Evolutionary conservation across 352 stramenopile genomes (phyloP), one percentile per base, ranked within the genome.

Genomic region (Globisporangium spinosum): DNA sequence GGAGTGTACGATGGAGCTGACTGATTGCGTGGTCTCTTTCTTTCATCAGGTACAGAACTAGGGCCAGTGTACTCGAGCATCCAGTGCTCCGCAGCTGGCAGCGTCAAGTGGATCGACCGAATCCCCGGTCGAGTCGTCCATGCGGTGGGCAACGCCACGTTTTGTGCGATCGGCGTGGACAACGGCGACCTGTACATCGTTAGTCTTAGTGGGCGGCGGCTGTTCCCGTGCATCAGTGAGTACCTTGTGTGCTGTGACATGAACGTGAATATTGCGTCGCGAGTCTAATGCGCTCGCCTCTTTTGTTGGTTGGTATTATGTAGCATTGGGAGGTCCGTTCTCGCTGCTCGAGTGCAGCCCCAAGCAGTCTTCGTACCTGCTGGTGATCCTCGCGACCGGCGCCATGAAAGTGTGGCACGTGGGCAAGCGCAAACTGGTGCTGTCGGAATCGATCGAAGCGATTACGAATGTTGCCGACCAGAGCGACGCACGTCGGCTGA

Each of bases 41-140:
- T 25, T 35, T 22, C 9, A 29, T 57, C 15, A 9, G 1, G 17
- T 54, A 17, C 60, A 90, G 86, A 91, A 32, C 58, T 77, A 64
- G 82, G 82, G 2, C 80, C 82, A 15, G 77, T 91, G 43, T 93
- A 83, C 68, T 91, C 88, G 17, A 91, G 78, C 13, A 71, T 95
- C 53, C 78, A 86, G 70, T 95, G 85, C 69, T 80, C 73, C 1
- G 73, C 84, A 45, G 70, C 63, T 25, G 82, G 67, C 22, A 76
- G 77, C 25, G 65, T 85, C 47, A 89, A 89, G 62, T 96, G 89
- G 89, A 89, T 93, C 54, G 89, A 96, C 71, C 82, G 89, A 2
- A 72, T 96, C 45, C 76, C 85, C 67, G 89, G 86, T 1, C 76
- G 83, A 27, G 77, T 77, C 6, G 76, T 89, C 15, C 80, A 72